Conservation (phyloP, 2,329 filamentous ascomycete species). For the Onygenales sp. region DNA sequence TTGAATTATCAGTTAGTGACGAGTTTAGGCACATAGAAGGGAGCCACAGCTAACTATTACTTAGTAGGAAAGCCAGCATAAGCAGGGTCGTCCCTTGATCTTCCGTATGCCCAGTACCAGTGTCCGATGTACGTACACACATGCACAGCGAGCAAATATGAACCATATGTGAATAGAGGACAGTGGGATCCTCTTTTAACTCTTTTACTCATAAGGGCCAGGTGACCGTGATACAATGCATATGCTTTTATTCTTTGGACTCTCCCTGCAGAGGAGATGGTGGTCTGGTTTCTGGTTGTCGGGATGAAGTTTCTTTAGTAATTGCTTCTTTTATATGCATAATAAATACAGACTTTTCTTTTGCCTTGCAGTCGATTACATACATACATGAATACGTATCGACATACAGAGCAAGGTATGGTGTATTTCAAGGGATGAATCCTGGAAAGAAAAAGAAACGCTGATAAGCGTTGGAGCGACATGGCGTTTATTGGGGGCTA, state of each 20-base stretch:
- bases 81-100: too few relatives aligned
- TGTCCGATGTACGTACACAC: too few relatives aligned
- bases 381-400: background rate
- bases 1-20: too few relatives aligned
- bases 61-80: too few relatives aligned
- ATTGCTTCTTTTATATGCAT: background rate
- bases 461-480: background rate
- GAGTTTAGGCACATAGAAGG: too few relatives aligned
- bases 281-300: background rate
- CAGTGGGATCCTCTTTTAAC: background rate
- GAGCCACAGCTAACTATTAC: too few relatives aligned
- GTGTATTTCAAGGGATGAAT: background rate
- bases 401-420: background rate
- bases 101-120: too few relatives aligned
- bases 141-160: too few relatives aligned
- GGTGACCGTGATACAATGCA: background rate
- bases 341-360: background rate
- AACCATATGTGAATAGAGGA: background rate
- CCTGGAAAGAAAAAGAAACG: too few relatives aligned
- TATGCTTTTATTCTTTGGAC: background rate
- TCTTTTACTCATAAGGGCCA: background rate
- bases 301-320: background rate
- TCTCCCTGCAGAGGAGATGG: background rate
- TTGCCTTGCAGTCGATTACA: background rate
- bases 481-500: constrained; percentile 3